Percentiles rank a stretch among this genome's conserved stretches.
phyloP scores from a whole-genome alignment of 768 basidiomycete genomes.

The Xerocomus brunneocitrinus region DNA sequence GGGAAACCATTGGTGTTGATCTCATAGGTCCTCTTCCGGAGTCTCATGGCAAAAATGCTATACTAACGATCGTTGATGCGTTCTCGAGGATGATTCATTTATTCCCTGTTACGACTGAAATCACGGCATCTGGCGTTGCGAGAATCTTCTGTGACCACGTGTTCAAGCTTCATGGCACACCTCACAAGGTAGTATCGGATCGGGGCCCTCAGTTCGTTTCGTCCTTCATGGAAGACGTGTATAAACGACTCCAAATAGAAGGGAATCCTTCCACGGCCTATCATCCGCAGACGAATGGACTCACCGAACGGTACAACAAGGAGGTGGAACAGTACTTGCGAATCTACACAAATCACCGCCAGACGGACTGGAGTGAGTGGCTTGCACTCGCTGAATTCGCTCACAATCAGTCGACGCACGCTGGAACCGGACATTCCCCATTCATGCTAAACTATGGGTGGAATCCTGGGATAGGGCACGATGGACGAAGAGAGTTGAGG shows the following conservation, averaged over 20 bases:
- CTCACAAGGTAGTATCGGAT: constrained; percentile 23
- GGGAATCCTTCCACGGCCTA: constrained; percentile 36
- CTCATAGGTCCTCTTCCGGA: not conserved
- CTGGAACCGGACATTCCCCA: not conserved
- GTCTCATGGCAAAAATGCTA: not conserved
- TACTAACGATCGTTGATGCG: not conserved
- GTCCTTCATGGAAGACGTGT: constrained; percentile 29
- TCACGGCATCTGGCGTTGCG: constrained; percentile 20
- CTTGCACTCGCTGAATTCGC: not conserved
- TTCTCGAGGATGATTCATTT: constrained; percentile 3
- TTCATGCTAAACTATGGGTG: not conserved
- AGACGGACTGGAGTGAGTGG: not conserved
- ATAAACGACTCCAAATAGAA: constrained; percentile 30
- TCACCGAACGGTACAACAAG: not conserved
- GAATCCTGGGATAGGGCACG: not conserved
- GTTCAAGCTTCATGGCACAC: constrained; percentile 27
- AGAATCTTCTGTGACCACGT: constrained; percentile 18
- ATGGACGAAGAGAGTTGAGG: not conserved
- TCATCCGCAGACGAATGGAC: constrained; percentile 30
- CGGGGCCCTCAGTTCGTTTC: constrained; percentile 29
- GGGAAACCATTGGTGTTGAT: constrained; percentile 1
- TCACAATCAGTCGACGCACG: not conserved
- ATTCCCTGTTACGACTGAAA: not conserved
- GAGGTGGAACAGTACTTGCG: not conserved
- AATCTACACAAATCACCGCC: not conserved